Base-by-base conservation (phyloP, 2,329 filamentous ascomycete species). In the Hypoxylon sp. region DNA sequence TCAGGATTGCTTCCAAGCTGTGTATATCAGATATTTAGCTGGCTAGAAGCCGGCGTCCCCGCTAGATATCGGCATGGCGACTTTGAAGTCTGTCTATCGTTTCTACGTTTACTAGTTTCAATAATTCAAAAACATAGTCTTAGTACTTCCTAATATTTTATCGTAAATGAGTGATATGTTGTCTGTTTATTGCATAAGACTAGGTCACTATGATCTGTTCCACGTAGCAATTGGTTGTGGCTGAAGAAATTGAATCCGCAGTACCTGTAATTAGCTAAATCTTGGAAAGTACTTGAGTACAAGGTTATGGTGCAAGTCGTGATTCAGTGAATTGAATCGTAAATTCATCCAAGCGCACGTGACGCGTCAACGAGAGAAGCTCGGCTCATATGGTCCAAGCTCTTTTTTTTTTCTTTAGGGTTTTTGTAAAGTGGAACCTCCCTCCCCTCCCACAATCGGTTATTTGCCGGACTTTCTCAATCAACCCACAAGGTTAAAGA, bases 381-480 rank as follows among this genome's bases (percentile, higher is more conserved):
- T 16, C 11, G n/a, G 6, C 26, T 52, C 42, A 51, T 46, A 44
- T 58, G 57, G 21, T 17, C 9, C n/a, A 13, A 43, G 5, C 12
- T n/a, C n/a, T n/a, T n/a, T n/a, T n/a, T n/a, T n/a, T n/a, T n/a
- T n/a, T n/a, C n/a, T 49, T 55, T 57, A 64, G 63, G 63, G 62
- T 57, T 64, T n/a, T 37, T 34, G 31, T 40, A 20, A 15, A 15
- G 19, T 35, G 26, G 16, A 25, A 21, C 25, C 30, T 5, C 15
- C 20, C n/a, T 12, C 36, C 38, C 45, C n/a, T 12, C 36, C 38
- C 45, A 47, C 51, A 54, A 41, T 59, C 64, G 65, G 65, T 45
- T 67, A 66, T 64, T 66, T 56, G 19, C 53, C 63, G 63, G 63
- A 9, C 21, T 25, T 25, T 25, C 21, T 25, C 9, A 6, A 6